These are phyloP conservation scores for Coniosporium apollinis DNA, from an alignment of 495 filamentous ascomycete genomes.

Conservation along the genomic window DNA sequence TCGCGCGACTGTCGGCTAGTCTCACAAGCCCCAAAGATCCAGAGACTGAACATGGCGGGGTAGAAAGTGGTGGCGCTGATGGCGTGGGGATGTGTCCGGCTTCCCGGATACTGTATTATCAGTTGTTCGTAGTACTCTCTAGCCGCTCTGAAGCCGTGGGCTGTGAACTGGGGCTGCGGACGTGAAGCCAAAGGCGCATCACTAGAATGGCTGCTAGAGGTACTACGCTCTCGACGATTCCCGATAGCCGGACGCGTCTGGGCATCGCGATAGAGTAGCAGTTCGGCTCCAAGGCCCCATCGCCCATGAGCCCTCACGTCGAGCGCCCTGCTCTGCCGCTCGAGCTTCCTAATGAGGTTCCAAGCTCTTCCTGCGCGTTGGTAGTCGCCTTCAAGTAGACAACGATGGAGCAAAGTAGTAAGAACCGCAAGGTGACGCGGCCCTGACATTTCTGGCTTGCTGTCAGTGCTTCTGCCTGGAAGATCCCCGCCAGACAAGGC, in stretches of 20 bases:
- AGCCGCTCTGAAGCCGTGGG: slow-evolving; percentile 37
- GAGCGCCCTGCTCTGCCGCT: slow-evolving; percentile 27
- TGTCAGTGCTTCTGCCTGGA: not conserved
- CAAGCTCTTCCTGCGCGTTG: slow-evolving; percentile 45
- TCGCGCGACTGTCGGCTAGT: slow-evolving; percentile 22
- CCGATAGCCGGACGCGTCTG: too few relatives aligned
- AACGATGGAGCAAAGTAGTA: slow-evolving; percentile 44
- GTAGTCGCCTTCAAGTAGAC: slow-evolving; percentile 43
- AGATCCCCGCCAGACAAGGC: too few relatives aligned
- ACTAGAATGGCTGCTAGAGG: too few relatives aligned
- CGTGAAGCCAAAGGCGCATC: too few relatives aligned
- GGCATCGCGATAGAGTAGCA: slow-evolving; percentile 28
- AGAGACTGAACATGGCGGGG: slow-evolving; percentile 48
- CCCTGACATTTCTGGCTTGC: slow-evolving; percentile 16
- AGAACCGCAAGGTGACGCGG: slow-evolving; percentile 43
- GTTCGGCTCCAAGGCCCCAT: slow-evolving; percentile 58
- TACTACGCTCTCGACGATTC: too few relatives aligned
- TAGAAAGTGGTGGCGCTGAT: slow-evolving; percentile 42
- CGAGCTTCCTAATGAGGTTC: slow-evolving; percentile 41
- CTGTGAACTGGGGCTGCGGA: slow-evolving; percentile 23
- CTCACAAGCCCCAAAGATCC: slow-evolving; percentile 43
- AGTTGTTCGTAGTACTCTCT: slow-evolving; percentile 49
- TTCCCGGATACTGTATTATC: slow-evolving; percentile 47
- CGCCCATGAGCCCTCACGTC: slow-evolving; percentile 38
- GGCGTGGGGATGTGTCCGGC: slow-evolving; percentile 27